Conservation (phyloP, 306 rosid species). For the Potentilla sterilis region DNA sequence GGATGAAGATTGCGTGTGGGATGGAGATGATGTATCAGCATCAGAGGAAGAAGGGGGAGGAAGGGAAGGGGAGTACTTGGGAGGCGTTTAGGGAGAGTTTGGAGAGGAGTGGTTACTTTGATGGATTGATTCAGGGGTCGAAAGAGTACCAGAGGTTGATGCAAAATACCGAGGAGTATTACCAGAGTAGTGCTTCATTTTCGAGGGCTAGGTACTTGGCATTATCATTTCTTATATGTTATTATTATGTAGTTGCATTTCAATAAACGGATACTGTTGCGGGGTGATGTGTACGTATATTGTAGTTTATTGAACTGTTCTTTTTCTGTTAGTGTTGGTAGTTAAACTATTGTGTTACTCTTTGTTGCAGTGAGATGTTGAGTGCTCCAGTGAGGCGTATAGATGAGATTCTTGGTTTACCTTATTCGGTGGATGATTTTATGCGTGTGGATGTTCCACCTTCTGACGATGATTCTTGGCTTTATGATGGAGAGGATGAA, state of each 20-base stretch:
- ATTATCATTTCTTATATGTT: too few relatives aligned
- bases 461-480: conserved; percentile 87
- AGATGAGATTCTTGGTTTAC: conserved; percentile 77
- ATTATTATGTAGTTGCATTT: too few relatives aligned
- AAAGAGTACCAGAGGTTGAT: conserved; percentile 49
- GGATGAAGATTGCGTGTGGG: conserved; percentile 47
- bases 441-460: conserved; percentile 63
- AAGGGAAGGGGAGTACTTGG: conserved; percentile 73
- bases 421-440: conserved; percentile 60
- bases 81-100: conserved; percentile 44
- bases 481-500: conserved; percentile 81
- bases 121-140: too few relatives aligned
- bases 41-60: conserved; percentile 56
- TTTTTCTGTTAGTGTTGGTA: conserved; percentile 8
- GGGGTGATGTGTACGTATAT: neutral
- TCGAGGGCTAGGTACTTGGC: conserved; percentile 52
- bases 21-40: conserved; percentile 93
- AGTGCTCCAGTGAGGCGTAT: conserved; percentile 83
- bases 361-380: conserved; percentile 73
- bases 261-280: too few relatives aligned
- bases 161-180: conserved; percentile 78
- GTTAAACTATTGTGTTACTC: conserved; percentile 17
- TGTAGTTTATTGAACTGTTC: neutral
- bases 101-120: too few relatives aligned
- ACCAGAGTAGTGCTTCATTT: conserved; percentile 50